Evolutionary conservation across 331 rosid species (phyloP), one percentile per base, ranked within the genome.

Genomic region (Quercus phellos): DNA sequence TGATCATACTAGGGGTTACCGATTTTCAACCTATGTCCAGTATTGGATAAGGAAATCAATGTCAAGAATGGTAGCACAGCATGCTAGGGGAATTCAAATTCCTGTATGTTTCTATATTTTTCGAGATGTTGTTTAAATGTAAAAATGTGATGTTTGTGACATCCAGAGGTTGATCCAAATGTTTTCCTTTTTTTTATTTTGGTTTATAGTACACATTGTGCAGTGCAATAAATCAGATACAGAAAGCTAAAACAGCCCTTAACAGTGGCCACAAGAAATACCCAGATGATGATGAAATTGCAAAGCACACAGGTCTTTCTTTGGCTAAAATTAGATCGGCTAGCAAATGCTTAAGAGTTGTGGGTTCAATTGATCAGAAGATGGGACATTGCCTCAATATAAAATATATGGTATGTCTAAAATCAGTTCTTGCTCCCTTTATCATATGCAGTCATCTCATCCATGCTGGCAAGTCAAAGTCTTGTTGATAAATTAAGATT

Each of bases 41-140:
- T 92, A 88, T 81, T 94, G 99, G 99, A 90, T 92, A 78, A 89
- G 93, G 85, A 92, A 88, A 83, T 86, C 98, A 60, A 90, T 94
- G 91, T 92, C 90, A 51, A 88, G 74, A 80, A 81, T 88, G 85
- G 91, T 90, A 85, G 81, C 89, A 21, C 85, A 74, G 46, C 85
- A 86, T 83, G 87, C 94, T 5, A 90, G 96, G 63, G 94, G 94
- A 79, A 85, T 94, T 38, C 77, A 80, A 75, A 54, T 94, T 84
- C 97, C 97, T 51, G 99, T 94, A 92, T 42, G 89, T 88, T 76
- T 74, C 72, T 74, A 81, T 26, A 77, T 73, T 70, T 42, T 69
- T 70, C 70, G 4, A 63, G 80, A 79, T 67, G 72, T 53, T 68
- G 53, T 67, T 84, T 83, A 64, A 61, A 83, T 32, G 63, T 78